These are phyloP conservation scores for Amanita pseudoporphyria DNA, from an alignment of 768 basidiomycete genomes.

Conservation along the genomic window DNA sequence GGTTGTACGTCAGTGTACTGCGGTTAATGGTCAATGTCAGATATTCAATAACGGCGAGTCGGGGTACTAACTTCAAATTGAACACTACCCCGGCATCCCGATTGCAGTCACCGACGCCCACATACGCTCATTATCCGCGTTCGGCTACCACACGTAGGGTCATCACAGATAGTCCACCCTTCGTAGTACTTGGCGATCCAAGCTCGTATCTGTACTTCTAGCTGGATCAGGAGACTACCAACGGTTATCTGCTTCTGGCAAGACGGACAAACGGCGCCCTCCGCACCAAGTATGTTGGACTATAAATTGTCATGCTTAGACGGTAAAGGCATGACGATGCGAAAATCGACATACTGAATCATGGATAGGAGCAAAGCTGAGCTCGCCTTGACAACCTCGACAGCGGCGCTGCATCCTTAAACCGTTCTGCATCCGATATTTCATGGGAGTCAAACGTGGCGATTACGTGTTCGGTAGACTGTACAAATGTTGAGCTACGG, in stretches of 20 bases:
- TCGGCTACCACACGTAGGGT: slow-evolving; percentile 69
- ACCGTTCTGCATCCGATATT: slow-evolving; percentile 80
- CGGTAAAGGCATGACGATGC: not conserved
- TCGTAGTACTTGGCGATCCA: slow-evolving; percentile 81
- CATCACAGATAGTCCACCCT: slow-evolving; percentile 82
- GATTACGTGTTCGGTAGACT: slow-evolving; percentile 56
- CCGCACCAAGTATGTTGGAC: slow-evolving; percentile 55
- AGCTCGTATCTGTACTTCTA: slow-evolving; percentile 77
- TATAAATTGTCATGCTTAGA: slow-evolving; percentile 19
- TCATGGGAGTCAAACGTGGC: slow-evolving; percentile 82
- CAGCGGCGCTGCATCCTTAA: slow-evolving; percentile 73
- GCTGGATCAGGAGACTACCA: slow-evolving; percentile 69
- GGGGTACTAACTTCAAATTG: slow-evolving; percentile 55
- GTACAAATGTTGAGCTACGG: slow-evolving; percentile 28
- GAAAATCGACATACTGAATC: slow-evolving; percentile 37
- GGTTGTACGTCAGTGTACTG: slow-evolving; percentile 80
- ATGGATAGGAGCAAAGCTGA: slow-evolving; percentile 48
- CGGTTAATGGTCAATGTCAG: not conserved
- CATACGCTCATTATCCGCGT: slow-evolving; percentile 96
- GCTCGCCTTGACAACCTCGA: slow-evolving; percentile 54
- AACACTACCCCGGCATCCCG: slow-evolving; percentile 61
- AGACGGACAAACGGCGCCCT: slow-evolving; percentile 61
- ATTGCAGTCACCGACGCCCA: slow-evolving; percentile 69
- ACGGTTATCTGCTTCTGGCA: slow-evolving; percentile 46
- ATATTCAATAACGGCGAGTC: not conserved